Evolutionary conservation across 2,329 filamentous ascomycete species (phyloP).

Genomic region (Trichoderma arundinaceum): DNA sequence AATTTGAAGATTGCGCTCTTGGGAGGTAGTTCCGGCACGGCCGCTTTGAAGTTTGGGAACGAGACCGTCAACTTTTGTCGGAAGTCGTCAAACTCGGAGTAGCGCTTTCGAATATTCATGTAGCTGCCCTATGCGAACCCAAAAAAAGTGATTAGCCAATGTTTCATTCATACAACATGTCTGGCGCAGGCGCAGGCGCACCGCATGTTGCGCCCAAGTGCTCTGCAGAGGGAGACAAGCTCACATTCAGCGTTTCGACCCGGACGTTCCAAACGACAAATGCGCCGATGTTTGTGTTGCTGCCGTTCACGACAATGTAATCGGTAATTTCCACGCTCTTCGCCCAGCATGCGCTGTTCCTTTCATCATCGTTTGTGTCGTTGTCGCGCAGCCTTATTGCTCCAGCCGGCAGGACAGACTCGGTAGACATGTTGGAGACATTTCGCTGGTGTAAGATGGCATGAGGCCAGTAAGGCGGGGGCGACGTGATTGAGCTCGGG

Average conservation of each 20-base stretch:
- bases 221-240: conserved; percentile 37
- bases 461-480: conserved; percentile 55
- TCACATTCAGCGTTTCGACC: conserved; percentile 82
- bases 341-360: conserved; percentile 67
- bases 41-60: conserved; percentile 82
- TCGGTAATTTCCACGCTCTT: conserved; percentile 65
- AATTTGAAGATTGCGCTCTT: conserved; percentile 92
- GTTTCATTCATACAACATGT: background rate
- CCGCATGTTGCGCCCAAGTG: background rate
- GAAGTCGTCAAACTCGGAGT: conserved; percentile 92
- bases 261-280: conserved; percentile 95
- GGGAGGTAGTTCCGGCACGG: conserved; percentile 87
- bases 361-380: conserved; percentile 58
- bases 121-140: conserved; percentile 55
- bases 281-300: conserved; percentile 70
- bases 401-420: conserved; percentile 56
- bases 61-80: conserved; percentile 73
- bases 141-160: background rate
- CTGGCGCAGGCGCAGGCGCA: background rate
- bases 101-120: conserved; percentile 72
- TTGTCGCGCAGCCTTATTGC: conserved; percentile 69
- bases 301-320: conserved; percentile 62
- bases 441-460: conserved; percentile 45
- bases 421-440: conserved; percentile 53
- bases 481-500: conserved; percentile 44